These are phyloP conservation scores for Pythium diclinum DNA, from an alignment of 352 stramenopile genomes.

Conservation along the genomic window DNA sequence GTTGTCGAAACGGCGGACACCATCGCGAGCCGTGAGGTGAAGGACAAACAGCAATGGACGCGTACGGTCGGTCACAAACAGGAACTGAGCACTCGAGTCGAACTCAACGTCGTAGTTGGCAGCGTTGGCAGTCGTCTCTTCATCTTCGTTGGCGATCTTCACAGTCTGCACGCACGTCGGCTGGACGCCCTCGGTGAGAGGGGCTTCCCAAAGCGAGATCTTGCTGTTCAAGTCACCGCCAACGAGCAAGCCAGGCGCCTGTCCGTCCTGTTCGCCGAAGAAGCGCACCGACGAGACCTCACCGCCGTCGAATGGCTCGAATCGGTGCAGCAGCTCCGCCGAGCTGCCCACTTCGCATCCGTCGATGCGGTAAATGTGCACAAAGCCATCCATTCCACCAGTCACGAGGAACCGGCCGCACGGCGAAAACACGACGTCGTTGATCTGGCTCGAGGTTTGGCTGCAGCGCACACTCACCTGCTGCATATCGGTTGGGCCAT, in stretches of 20 bases:
- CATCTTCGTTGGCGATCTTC: constrained; percentile 31
- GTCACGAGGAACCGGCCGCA: constrained; percentile 58
- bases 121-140: constrained; percentile 28
- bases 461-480: constrained; percentile 67
- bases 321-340: constrained; percentile 70
- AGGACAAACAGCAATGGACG: constrained; percentile 66
- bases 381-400: constrained; percentile 68
- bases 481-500: constrained; percentile 55
- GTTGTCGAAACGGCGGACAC: constrained; percentile 66
- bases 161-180: constrained; percentile 68
- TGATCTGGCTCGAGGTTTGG: constrained; percentile 67
- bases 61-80: constrained; percentile 74
- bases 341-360: constrained; percentile 42
- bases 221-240: constrained; percentile 65
- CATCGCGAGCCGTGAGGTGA: constrained; percentile 46
- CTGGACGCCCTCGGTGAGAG: constrained; percentile 50
- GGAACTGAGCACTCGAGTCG: constrained; percentile 64
- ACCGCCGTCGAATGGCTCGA: constrained; percentile 73
- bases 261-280: constrained; percentile 46
- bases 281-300: constrained; percentile 72
- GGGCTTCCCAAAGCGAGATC: constrained; percentile 56
- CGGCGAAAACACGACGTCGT: constrained; percentile 74
- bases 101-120: constrained; percentile 55
- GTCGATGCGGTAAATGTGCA: constrained; percentile 75
- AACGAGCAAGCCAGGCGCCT: constrained; percentile 53